A percentile compares a stretch with the other conserved stretches of the same genome.
Evolutionary conservation across 2,329 filamentous ascomycete species (phyloP).

Genomic region (Stachybotrys chartarum): DNA sequence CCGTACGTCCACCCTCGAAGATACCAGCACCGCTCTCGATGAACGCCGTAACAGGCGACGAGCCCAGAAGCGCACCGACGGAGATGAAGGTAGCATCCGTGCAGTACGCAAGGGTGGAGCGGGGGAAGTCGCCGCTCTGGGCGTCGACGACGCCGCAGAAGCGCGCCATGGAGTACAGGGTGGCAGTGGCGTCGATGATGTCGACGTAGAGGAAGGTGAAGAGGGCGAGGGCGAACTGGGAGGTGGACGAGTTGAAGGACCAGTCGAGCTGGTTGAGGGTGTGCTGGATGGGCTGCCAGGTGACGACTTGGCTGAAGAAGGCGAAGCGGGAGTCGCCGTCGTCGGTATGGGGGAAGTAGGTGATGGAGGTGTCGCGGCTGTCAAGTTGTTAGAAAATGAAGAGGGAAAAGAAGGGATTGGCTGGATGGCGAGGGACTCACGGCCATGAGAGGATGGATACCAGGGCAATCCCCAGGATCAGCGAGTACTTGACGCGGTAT

Average conservation of each 20-base stretch:
- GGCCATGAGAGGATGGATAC: slow-evolving; percentile 73
- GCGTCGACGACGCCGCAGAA: slow-evolving; percentile 60
- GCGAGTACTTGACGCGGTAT: slow-evolving; percentile 67
- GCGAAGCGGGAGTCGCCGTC: slow-evolving; percentile 59
- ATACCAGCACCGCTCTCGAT: slow-evolving; percentile 72
- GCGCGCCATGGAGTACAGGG: slow-evolving; percentile 74
- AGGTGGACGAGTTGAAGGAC: slow-evolving; percentile 47
- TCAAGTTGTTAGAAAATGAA: slow-evolving; percentile 6
- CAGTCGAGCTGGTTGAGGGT: slow-evolving; percentile 60
- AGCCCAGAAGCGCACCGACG: slow-evolving; percentile 61
- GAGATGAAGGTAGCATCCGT: slow-evolving; percentile 66
- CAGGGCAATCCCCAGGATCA: slow-evolving; percentile 64
- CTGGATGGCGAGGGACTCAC: slow-evolving; percentile 28
- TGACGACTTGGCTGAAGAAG: slow-evolving; percentile 67
- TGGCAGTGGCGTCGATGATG: slow-evolving; percentile 72
- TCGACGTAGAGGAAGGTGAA: slow-evolving; percentile 77
- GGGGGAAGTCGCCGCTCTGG: slow-evolving; percentile 73
- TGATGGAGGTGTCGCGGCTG: slow-evolving; percentile 59
- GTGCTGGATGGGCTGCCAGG: slow-evolving; percentile 62
- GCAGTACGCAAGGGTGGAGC: slow-evolving; percentile 73
- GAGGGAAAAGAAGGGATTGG: neutral
- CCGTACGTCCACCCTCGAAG: slow-evolving; percentile 66
- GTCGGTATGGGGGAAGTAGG: slow-evolving; percentile 62
- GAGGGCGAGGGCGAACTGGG: slow-evolving; percentile 62
- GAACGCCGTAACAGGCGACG: slow-evolving; percentile 66